These are phyloP conservation scores for Trypethelium eluteriae DNA, from an alignment of 495 filamentous ascomycete genomes.

Conservation along the genomic window DNA sequence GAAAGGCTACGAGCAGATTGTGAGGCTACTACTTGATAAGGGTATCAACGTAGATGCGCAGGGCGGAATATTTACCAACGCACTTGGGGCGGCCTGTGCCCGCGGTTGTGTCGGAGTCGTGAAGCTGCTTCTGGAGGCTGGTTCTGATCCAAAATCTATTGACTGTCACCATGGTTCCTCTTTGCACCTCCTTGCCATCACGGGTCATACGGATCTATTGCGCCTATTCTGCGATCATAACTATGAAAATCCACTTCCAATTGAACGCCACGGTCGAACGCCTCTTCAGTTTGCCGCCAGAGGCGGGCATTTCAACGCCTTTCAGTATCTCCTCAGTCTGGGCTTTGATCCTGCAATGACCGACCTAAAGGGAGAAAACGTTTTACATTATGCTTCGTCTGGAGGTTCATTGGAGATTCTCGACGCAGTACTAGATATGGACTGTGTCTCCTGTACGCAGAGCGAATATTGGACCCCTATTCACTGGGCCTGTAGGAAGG, in stretches of 20 bases:
- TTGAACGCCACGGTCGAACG: conserved; percentile 1
- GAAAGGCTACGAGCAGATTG: no score
- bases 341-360: background rate
- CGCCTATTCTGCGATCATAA: background rate
- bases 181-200: conserved; percentile 12
- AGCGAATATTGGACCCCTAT: conserved; percentile 2
- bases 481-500: conserved; percentile 10
- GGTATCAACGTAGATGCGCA: conserved; percentile 17
- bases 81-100: conserved; percentile 17
- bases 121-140: conserved; percentile 13
- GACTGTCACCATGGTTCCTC: background rate
- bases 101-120: conserved; percentile 10
- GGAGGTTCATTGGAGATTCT: conserved; percentile 9
- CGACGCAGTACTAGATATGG: background rate
- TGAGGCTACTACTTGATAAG: no score
- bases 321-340: background rate
- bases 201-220: conserved; percentile 2
- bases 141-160: background rate
- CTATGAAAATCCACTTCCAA: background rate
- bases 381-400: conserved; percentile 12
- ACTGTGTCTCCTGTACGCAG: background rate
- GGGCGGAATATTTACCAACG: conserved; percentile 13
- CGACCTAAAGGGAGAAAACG: background rate
- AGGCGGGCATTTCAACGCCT: background rate
- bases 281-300: conserved; percentile 7